Conservation (phyloP, 257 asterid genomes). For the Solanum etuberosum region DNA sequence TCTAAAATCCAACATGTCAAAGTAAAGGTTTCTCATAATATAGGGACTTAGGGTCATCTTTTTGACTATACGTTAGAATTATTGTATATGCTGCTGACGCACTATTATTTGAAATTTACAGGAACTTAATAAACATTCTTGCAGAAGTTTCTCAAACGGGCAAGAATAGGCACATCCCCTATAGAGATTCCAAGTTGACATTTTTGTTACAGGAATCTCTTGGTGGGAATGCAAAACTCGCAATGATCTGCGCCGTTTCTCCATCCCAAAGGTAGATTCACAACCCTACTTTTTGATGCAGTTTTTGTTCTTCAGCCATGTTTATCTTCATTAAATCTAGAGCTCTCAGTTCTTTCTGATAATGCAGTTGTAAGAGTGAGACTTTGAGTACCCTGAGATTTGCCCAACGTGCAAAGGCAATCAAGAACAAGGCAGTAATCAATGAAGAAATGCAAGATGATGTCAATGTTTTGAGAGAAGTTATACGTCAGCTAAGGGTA, state of each 20-base stretch:
- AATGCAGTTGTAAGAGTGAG: slow-evolving; percentile 83
- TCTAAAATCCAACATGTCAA: background rate
- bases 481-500: slow-evolving; percentile 77
- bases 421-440: slow-evolving; percentile 79
- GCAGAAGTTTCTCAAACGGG: slow-evolving; percentile 99
- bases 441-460: slow-evolving; percentile 98
- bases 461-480: slow-evolving; percentile 76
- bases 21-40: background rate
- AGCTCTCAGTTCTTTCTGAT: slow-evolving; percentile 1
- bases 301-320: background rate
- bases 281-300: background rate
- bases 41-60: background rate
- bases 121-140: slow-evolving; percentile 92
- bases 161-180: slow-evolving; percentile 92
- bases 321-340: background rate
- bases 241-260: slow-evolving; percentile 93
- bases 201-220: slow-evolving; percentile 95
- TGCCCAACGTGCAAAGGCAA: slow-evolving; percentile 98
- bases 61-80: background rate
- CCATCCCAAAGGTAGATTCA: slow-evolving; percentile 69
- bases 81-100: slow-evolving; percentile 7
- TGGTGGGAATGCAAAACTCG: slow-evolving; percentile 95
- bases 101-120: slow-evolving; percentile 18
- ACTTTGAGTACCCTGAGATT: slow-evolving; percentile 90
- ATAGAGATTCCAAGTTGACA: slow-evolving; percentile 95